Percentiles rank a stretch among this genome's conserved stretches.
Evolutionary conservation across 2,329 filamentous ascomycete species (phyloP).

Genomic region (Microcyclosporella mali): DNA sequence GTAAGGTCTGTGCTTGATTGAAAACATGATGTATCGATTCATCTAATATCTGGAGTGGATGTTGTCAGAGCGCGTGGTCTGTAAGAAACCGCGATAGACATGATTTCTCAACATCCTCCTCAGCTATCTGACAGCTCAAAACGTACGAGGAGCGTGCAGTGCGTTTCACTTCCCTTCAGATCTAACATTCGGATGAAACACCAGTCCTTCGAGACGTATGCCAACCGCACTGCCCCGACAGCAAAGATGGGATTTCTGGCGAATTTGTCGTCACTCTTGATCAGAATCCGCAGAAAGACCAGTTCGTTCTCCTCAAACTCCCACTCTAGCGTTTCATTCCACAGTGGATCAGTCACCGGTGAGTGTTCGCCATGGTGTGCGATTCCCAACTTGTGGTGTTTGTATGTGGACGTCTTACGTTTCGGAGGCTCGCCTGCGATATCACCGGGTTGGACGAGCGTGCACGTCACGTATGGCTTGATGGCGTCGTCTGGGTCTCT

Average conservation of each 20-base stretch:
- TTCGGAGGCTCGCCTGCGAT: constrained; percentile 48
- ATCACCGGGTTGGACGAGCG: constrained; percentile 54
- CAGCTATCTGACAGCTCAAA: constrained; percentile 50
- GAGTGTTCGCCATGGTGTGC: constrained; percentile 56
- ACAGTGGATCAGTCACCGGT: constrained; percentile 55
- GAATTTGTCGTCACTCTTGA: constrained; percentile 63
- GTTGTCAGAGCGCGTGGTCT: too few relatives aligned
- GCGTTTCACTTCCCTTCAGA: constrained; percentile 58
- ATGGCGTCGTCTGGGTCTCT: constrained; percentile 48
- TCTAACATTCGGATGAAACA: constrained; percentile 60
- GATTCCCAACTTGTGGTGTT: constrained; percentile 53
- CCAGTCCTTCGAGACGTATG: constrained; percentile 55
- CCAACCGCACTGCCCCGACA: constrained; percentile 54
- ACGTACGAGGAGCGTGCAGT: constrained; percentile 55
- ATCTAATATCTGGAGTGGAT: too few relatives aligned
- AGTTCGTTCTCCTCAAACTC: constrained; percentile 62
- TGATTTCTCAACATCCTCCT: not conserved
- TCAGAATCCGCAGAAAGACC: constrained; percentile 56
- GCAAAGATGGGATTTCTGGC: constrained; percentile 57
- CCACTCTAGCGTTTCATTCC: constrained; percentile 62
- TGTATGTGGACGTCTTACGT: constrained; percentile 57
- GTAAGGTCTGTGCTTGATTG: too few relatives aligned
- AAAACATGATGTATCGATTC: too few relatives aligned
- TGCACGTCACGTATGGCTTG: constrained; percentile 61
- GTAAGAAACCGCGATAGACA: too few relatives aligned